Evolutionary conservation across 2,329 filamentous ascomycete genomes (phyloP).

Genomic region (Nigrograna mackinnonii): DNA sequence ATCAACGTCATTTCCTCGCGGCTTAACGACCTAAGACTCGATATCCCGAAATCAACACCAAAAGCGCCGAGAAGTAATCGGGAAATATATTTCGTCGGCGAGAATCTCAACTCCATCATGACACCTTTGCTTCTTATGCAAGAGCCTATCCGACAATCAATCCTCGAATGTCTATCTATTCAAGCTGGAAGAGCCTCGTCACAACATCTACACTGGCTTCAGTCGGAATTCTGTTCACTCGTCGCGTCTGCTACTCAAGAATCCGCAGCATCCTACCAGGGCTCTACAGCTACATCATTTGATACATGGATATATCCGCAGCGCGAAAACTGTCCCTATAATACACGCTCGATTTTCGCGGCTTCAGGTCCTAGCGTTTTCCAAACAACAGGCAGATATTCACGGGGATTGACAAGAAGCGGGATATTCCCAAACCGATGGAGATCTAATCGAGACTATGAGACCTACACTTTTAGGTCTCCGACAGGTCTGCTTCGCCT

Average conservation of each 20-base stretch:
- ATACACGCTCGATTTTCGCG: too few relatives aligned
- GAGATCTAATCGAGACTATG: not conserved
- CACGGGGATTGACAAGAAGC: not conserved
- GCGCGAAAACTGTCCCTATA: not conserved
- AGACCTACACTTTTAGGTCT: not conserved
- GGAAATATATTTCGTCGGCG: conserved; percentile 4
- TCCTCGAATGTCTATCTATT: not conserved
- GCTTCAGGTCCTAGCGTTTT: not conserved
- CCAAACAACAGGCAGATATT: not conserved
- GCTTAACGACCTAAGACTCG: not conserved
- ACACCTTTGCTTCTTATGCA: conserved; percentile 3
- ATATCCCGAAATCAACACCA: not conserved
- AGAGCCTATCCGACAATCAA: not conserved
- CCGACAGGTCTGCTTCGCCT: not conserved
- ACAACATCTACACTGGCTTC: conserved; percentile 3
- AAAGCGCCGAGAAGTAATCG: conserved; percentile 3
- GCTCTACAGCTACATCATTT: conserved; percentile 6
- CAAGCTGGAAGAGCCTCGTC: not conserved
- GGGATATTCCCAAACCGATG: not conserved
- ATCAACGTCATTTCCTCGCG: not conserved
- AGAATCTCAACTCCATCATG: conserved; percentile 1
- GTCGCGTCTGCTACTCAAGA: conserved; percentile 5
- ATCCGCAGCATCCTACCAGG: conserved; percentile 1
- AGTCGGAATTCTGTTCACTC: conserved; percentile 3
- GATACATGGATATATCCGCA: conserved; percentile 4